A percentile compares a stretch with the other conserved stretches of the same genome.
Evolutionary conservation across 2,329 filamentous ascomycete genomes (phyloP).

Genomic region (Dothistroma pini): DNA sequence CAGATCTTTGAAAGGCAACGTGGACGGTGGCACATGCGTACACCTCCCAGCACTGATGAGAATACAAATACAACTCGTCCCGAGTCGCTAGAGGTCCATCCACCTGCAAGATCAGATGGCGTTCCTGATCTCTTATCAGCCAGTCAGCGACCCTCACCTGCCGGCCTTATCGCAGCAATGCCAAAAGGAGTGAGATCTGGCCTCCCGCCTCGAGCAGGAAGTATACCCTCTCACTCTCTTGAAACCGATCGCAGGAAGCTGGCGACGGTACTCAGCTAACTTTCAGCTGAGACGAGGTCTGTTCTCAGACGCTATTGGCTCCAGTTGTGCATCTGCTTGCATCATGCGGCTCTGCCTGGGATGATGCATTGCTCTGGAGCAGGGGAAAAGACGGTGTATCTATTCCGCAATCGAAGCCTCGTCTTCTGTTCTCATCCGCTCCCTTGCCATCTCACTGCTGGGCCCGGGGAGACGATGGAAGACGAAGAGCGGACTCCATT

Average conservation of each 20-base stretch:
- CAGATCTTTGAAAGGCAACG: background rate
- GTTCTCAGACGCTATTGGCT: background rate
- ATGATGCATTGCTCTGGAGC: no score
- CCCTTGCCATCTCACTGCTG: background rate
- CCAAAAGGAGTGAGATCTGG: constrained; percentile 3
- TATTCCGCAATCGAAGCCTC: background rate
- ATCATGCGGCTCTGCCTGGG: no score
- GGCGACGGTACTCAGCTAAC: background rate
- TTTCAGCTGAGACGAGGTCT: background rate
- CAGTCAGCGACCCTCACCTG: constrained; percentile 2
- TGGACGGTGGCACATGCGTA: background rate
- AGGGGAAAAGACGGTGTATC: no score
- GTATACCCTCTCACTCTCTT: background rate
- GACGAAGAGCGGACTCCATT: constrained; percentile 36
- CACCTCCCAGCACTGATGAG: background rate
- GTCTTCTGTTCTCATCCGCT: constrained; percentile 2
- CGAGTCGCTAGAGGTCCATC: no score
- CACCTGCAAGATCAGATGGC: background rate
- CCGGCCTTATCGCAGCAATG: constrained; percentile 2
- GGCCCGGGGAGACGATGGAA: constrained; percentile 7
- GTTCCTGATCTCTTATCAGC: constrained; percentile 5
- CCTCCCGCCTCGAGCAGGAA: background rate
- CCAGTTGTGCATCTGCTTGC: no score
- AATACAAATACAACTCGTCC: background rate
- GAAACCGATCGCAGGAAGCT: no score